Percentiles rank a stretch among this genome's conserved stretches.
Evolutionary conservation across 2,329 filamentous ascomycete species (phyloP).

Genomic region (Ophiostoma sp.): DNA sequence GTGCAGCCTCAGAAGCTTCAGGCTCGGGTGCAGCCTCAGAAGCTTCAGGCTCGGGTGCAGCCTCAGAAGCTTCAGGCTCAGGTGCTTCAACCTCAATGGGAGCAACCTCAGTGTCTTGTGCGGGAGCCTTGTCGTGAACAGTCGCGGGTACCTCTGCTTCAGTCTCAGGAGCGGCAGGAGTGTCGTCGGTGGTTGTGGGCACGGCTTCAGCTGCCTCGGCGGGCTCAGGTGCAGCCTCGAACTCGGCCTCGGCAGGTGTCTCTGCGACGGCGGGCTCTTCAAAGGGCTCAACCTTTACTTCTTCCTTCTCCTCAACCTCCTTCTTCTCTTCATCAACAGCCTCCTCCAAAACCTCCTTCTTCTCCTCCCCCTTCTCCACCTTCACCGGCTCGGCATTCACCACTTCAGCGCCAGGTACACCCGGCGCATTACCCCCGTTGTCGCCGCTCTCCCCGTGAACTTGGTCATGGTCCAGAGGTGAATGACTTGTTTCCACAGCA

Average conservation of each 20-base stretch:
- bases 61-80: no score
- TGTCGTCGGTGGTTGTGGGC: not conserved
- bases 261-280: not conserved
- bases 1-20: not conserved
- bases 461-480: constrained; percentile 20
- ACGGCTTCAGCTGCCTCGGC: not conserved
- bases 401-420: not conserved
- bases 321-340: not conserved
- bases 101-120: not conserved
- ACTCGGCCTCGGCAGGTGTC: not conserved
- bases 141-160: not conserved
- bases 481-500: constrained; percentile 20
- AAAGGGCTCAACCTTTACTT: not conserved
- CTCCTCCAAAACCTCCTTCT: not conserved
- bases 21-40: constrained; percentile 1
- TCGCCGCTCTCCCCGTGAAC: not conserved
- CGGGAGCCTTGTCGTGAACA: not conserved
- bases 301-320: not conserved
- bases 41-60: not conserved
- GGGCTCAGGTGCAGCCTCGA: not conserved
- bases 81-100: not conserved
- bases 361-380: not conserved
- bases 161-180: not conserved
- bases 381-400: not conserved
- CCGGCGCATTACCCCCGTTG: not conserved